phyloP scores from a whole-genome alignment of 1,284 basidiomycete species.

The Wallemia ichthyophaga region DNA sequence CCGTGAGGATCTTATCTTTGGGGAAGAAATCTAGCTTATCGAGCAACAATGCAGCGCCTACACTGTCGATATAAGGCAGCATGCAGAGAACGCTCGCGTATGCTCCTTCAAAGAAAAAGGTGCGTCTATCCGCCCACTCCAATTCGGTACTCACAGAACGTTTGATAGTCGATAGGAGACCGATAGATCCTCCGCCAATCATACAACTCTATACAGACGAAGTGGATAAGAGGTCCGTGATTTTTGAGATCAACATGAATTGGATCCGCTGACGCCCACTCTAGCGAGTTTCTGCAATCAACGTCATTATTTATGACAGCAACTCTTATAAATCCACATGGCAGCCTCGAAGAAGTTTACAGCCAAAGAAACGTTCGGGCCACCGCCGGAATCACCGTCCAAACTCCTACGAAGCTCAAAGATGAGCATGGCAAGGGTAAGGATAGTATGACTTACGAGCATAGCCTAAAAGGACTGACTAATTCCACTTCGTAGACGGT shows the following conservation, averaged over 20 bases:
- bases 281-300: background rate
- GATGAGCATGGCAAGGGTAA: background rate
- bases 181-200: background rate
- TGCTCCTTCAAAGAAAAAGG: slow-evolving; percentile 1
- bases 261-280: background rate
- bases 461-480: background rate
- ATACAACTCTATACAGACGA: background rate
- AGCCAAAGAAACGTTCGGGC: background rate
- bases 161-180: background rate
- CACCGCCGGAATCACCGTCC: background rate
- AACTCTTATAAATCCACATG: background rate
- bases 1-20: background rate
- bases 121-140: background rate
- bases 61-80: background rate
- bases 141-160: background rate
- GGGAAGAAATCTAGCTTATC: background rate
- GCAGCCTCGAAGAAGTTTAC: background rate
- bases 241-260: background rate
- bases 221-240: background rate
- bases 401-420: background rate
- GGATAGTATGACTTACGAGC: background rate
- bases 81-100: background rate
- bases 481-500: background rate
- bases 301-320: background rate
- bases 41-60: background rate